phyloP scores from a whole-genome alignment of 2,329 filamentous ascomycete genomes.

The Helicocarpus griseus region DNA sequence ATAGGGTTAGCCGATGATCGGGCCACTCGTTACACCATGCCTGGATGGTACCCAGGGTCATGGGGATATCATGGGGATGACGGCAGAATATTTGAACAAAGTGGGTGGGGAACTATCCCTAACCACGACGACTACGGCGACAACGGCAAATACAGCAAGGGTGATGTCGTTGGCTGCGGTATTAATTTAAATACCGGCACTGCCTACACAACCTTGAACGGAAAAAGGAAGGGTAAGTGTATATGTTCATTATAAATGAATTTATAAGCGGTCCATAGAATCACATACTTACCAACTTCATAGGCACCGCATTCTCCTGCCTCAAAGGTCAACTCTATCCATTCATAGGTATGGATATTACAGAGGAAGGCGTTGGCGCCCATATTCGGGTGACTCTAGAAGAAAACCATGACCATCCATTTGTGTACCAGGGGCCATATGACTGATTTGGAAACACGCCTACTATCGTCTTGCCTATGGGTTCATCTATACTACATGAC shows the following conservation, averaged over 20 bases:
- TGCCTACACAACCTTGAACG: not conserved
- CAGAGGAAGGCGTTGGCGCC: not conserved
- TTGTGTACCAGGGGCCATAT: not conserved
- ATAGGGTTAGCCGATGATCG: not conserved
- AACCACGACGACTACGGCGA: not conserved
- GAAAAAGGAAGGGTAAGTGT: not conserved
- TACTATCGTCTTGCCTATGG: too few species aligned
- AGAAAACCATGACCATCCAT: not conserved
- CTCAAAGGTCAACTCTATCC: not conserved
- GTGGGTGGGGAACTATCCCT: not conserved
- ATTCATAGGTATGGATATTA: not conserved
- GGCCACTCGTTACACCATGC: not conserved
- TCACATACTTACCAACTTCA: not conserved
- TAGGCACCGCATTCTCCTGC: not conserved
- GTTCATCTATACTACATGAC: too few species aligned
- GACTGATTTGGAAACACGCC: too few species aligned
- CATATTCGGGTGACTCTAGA: not conserved
- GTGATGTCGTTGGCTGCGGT: not conserved
- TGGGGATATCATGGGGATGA: not conserved
- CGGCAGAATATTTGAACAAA: not conserved
- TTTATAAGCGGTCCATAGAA: not conserved
- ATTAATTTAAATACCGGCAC: not conserved
- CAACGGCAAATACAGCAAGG: not conserved
- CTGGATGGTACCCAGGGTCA: not conserved
- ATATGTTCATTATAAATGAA: not conserved